Percentiles rank a stretch among this genome's conserved stretches.
These are phyloP conservation scores for Cornus controversa DNA, from an alignment of 148 eudicot genomes.

Conservation along the genomic window DNA sequence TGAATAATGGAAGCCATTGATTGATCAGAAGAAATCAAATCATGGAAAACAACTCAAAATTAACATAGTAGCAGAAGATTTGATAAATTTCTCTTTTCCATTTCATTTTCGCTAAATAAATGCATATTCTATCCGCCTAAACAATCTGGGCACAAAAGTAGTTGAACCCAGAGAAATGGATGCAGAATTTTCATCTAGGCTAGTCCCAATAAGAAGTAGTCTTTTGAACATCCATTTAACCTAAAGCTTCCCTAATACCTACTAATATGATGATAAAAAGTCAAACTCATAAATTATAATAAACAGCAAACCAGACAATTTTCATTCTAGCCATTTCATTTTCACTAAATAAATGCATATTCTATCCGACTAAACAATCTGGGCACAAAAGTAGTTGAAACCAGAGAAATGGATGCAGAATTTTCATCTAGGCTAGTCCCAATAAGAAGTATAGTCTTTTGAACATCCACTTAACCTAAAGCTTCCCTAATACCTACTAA, in stretches of 20 bases:
- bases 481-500: background rate
- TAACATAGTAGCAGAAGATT: background rate
- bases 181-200: background rate
- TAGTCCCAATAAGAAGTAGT: background rate
- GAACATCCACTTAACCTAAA: background rate
- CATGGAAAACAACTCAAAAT: background rate
- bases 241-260: background rate
- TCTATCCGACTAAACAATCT: background rate
- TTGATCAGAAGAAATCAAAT: conserved; percentile 5
- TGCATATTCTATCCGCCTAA: background rate
- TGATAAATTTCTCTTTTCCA: background rate
- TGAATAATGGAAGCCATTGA: conserved; percentile 31
- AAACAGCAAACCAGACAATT: background rate
- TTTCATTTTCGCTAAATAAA: background rate
- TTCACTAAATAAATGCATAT: background rate
- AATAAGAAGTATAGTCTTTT: background rate
- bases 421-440: background rate
- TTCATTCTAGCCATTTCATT: background rate
- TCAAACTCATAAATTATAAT: too few species aligned
- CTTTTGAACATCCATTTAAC: background rate
- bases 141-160: too few species aligned
- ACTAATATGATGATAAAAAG: background rate
- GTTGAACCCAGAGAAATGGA: background rate
- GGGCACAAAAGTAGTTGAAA: background rate
- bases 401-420: background rate